phyloP scores from a whole-genome alignment of 75 land plant species.

The Cupressus sempervirens region DNA sequence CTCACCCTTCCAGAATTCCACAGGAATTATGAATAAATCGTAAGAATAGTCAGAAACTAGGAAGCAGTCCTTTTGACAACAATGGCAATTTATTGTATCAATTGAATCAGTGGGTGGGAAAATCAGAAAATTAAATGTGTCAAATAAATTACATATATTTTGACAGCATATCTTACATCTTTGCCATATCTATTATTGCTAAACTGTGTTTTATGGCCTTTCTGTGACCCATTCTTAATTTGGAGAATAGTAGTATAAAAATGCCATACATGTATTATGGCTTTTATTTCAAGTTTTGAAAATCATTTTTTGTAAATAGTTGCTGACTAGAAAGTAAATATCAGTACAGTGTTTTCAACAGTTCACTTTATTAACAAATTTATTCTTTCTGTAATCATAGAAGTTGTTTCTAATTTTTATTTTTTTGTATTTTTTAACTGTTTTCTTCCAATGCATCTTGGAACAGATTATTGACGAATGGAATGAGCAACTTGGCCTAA shows the following conservation, averaged over 20 bases:
- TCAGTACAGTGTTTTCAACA: not conserved
- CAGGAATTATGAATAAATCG: not conserved
- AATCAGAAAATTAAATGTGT: not conserved
- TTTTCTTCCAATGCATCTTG: not conserved
- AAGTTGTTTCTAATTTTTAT: not conserved
- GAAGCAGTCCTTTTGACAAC: not conserved
- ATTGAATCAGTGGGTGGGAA: not conserved
- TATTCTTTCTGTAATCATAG: not conserved
- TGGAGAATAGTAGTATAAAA: not conserved
- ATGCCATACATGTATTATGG: too few relatives aligned
- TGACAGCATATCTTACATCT: not conserved
- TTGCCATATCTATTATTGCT: not conserved
- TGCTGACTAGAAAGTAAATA: not conserved
- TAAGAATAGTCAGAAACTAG: not conserved
- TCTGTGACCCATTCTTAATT: not conserved
- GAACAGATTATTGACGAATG: conserved; percentile 58
- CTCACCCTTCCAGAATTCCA: not conserved
- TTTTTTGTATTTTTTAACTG: not conserved
- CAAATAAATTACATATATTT: not conserved
- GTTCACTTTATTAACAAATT: not conserved
- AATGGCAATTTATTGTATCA: not conserved
- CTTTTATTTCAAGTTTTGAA: not conserved
- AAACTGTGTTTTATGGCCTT: not conserved
- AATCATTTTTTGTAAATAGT: not conserved
- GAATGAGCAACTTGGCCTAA: conserved; percentile 41